Evolutionary conservation across 257 asterid genomes (phyloP).

Genomic region (Scutellaria barbata): DNA sequence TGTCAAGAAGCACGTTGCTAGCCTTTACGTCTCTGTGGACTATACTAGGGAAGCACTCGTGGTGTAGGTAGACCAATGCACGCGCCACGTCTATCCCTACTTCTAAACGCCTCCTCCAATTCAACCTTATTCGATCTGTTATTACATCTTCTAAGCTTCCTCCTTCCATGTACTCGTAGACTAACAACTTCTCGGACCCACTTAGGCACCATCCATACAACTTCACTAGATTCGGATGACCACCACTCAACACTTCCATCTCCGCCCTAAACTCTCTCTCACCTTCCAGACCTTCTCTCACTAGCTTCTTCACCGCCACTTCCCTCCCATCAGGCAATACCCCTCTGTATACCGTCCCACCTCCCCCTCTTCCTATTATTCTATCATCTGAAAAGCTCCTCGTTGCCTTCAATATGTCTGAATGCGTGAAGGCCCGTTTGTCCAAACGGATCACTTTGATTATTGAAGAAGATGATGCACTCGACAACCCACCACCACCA

Average conservation of each 20-base stretch:
- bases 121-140: conserved; percentile 50
- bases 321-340: conserved; percentile 77
- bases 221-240: conserved; percentile 89
- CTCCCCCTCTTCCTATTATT: conserved; percentile 90
- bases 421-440: conserved; percentile 77
- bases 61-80: conserved; percentile 81
- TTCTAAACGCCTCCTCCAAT: conserved; percentile 67
- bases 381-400: conserved; percentile 70
- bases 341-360: conserved; percentile 83
- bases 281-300: conserved; percentile 82
- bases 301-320: conserved; percentile 85
- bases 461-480: conserved; percentile 67
- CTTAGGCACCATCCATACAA: conserved; percentile 91
- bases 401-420: conserved; percentile 84
- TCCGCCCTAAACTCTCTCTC: conserved; percentile 88
- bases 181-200: conserved; percentile 81
- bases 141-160: conserved; percentile 75
- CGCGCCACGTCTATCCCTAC: conserved; percentile 80
- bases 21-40: conserved; percentile 96
- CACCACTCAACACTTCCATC: conserved; percentile 90
- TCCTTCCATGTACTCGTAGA: conserved; percentile 93
- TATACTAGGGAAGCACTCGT: conserved; percentile 79
- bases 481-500: conserved; percentile 47
- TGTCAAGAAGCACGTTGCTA: conserved; percentile 89
- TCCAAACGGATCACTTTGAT: conserved; percentile 80